These are phyloP conservation scores for Tricholoma saponaceum DNA, from an alignment of 768 basidiomycete species.

Conservation along the genomic window DNA sequence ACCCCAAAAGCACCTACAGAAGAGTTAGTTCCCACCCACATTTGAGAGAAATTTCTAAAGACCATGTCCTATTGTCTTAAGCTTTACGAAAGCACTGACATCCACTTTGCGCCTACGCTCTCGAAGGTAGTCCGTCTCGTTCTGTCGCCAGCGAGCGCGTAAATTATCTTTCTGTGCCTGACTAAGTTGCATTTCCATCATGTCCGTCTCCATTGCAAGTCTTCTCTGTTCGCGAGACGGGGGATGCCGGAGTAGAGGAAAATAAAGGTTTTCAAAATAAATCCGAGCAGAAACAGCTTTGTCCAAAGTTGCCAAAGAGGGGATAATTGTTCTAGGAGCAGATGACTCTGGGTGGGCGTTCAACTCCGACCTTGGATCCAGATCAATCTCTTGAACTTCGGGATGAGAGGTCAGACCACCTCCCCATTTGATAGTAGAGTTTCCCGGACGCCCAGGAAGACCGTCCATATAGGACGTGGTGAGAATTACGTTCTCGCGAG, in stretches of 20 bases:
- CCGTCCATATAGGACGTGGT: constrained; percentile 41
- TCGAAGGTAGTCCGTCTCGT: constrained; percentile 88
- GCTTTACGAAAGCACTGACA: constrained; percentile 78
- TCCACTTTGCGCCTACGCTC: constrained; percentile 81
- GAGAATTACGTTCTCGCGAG: constrained; percentile 60
- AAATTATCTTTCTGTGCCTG: constrained; percentile 69
- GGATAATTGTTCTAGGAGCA: constrained; percentile 61
- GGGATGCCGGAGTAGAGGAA: constrained; percentile 78
- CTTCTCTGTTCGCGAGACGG: constrained; percentile 84
- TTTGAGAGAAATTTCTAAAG: constrained; percentile 15
- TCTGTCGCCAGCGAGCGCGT: constrained; percentile 74
- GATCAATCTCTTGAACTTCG: constrained; percentile 61
- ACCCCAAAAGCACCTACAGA: constrained; percentile 88
- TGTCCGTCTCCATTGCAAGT: constrained; percentile 84
- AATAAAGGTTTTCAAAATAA: constrained; percentile 92
- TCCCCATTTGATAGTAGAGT: constrained; percentile 59
- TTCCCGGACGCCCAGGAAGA: constrained; percentile 52
- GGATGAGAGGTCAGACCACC: constrained; percentile 59
- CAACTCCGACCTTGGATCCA: constrained; percentile 29
- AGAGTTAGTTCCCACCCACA: constrained; percentile 16
- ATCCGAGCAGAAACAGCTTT: constrained; percentile 90
- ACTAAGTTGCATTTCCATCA: constrained; percentile 66
- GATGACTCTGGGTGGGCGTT: constrained; percentile 26
- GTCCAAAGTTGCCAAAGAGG: constrained; percentile 89
- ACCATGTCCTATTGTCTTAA: constrained; percentile 97